Evolutionary conservation across 1,139 yeast species (phyloP), one percentile per base, ranked within the genome.

Genomic region (Pneumocystis oryctolagi): DNA sequence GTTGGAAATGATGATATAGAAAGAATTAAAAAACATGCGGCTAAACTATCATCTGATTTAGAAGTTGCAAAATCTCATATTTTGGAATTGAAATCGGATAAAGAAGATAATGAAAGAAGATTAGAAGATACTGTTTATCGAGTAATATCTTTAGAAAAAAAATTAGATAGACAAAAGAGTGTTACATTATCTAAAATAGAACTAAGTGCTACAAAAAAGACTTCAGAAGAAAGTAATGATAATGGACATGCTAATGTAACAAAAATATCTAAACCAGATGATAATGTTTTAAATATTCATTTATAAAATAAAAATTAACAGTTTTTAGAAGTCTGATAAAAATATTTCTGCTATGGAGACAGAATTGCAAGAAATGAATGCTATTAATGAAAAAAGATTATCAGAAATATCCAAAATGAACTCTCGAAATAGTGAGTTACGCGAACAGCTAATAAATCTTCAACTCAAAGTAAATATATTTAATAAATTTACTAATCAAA

Each of bases 41-140:
- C 37, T 35, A 59, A 39, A 25, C 58, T 63, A 30, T 39, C 60
- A 6, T 57, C 62, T 1, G 61, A 47, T 9, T 9, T 39, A 14
- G 37, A 30, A 14, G 5, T 58, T 5, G 39, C 59, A 5, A 61
- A 56, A 31, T 59, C 59, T 31, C 42, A 42, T 47, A 62, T 31
- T 20, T 31, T 42, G 9, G 39, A 61, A 25, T 30, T 65, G 2
- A 59, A 64, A 37, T 12, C 25, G 6, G 65, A 65, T 53, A 62
- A 63, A 16, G 62, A 59, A 9, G 47, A 57, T 40, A 42, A 42
- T 16, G 62, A 62, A 18, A 62, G 60, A 34, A 60, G 60, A 67
- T 65, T 20, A 59, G 64, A 30, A 62, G 66, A 40, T 63, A 67
- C 39, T 66, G 65, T 18, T 16, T 62, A 60, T 40, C 40, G 58